phyloP scores from a whole-genome alignment of 371 early-diverging fungal genomes.

The Mucor mucedo region DNA sequence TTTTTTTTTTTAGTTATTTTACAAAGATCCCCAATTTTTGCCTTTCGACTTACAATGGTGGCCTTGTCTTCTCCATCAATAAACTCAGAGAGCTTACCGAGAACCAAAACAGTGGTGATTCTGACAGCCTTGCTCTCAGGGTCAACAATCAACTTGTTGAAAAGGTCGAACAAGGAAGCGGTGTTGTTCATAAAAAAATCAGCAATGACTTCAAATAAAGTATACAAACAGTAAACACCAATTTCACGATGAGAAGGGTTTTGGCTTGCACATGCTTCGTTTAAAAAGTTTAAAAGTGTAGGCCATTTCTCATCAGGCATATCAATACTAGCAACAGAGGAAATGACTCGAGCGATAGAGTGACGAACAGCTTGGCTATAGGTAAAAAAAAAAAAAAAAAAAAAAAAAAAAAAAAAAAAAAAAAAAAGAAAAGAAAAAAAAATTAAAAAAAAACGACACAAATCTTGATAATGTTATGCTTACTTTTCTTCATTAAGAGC shows the following conservation, averaged over 20 bases:
- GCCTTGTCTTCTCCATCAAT: conserved; percentile 72
- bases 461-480: neutral
- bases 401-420: neutral
- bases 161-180: conserved; percentile 70
- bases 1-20: no score
- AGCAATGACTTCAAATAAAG: conserved; percentile 82
- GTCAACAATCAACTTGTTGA: conserved; percentile 72
- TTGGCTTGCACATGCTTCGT: conserved; percentile 71
- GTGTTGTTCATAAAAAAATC: conserved; percentile 71
- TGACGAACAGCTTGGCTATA: conserved; percentile 72
- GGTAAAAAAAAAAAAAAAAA: neutral
- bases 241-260: conserved; percentile 79
- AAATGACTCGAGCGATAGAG: conserved; percentile 81
- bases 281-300: conserved; percentile 74
- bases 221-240: conserved; percentile 80
- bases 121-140: conserved; percentile 82
- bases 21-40: no score
- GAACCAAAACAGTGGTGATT: conserved; percentile 78
- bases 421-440: neutral
- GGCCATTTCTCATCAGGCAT: conserved; percentile 78
- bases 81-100: conserved; percentile 84
- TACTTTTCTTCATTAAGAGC: conserved; percentile 76
- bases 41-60: conserved; percentile 55
- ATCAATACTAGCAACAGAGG: conserved; percentile 82
- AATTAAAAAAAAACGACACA: neutral